phyloP scores from a whole-genome alignment of 352 stramenopile genomes.

The Phytophthora rubi region DNA sequence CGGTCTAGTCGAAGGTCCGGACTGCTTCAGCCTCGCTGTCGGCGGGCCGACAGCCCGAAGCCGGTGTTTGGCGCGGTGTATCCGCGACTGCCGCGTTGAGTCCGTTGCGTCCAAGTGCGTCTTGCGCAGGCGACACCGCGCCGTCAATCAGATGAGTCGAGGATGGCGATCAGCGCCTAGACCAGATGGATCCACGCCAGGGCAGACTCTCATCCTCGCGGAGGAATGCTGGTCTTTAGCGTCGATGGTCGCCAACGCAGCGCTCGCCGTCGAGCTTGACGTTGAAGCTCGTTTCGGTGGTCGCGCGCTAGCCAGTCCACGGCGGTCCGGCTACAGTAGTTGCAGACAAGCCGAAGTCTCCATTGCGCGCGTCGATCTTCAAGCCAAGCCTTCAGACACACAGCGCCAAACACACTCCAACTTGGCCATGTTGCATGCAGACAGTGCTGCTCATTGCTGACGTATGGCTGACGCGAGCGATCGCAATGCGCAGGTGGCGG shows the following conservation, averaged over 20 bases:
- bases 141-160: conserved; percentile 27
- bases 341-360: neutral
- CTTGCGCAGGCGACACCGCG: conserved; percentile 21
- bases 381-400: neutral
- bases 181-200: conserved; percentile 30
- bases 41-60: neutral
- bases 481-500: conserved; percentile 28
- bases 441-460: conserved; percentile 7
- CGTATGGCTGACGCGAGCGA: conserved; percentile 18
- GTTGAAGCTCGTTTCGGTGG: neutral
- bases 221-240: no score
- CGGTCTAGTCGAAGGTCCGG: neutral
- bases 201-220: no score
- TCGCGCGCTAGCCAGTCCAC: neutral
- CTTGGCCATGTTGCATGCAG: conserved; percentile 7
- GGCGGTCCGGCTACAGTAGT: neutral
- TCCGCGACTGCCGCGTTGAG: conserved; percentile 14
- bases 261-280: neutral
- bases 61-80: conserved; percentile 9
- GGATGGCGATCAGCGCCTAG: conserved; percentile 25
- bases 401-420: neutral
- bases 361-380: neutral
- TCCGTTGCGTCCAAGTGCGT: conserved; percentile 8
- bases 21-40: neutral
- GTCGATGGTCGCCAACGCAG: no score